Conservation (phyloP, 2,329 filamentous ascomycete species). For the Botrytis deweyae region DNA sequence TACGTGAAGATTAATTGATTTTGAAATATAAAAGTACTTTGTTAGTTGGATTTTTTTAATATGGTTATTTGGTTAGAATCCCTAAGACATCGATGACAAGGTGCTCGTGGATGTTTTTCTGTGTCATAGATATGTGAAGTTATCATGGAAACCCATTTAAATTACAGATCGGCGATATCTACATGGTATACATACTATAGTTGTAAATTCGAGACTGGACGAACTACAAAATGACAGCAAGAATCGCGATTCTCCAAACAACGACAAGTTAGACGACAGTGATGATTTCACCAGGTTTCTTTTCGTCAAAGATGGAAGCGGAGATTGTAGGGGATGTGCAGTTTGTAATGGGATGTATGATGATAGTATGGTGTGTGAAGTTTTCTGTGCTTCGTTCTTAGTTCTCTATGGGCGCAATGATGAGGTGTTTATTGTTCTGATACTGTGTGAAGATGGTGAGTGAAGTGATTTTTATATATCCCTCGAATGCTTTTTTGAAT, state of each 20-base stretch:
- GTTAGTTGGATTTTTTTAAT: no score
- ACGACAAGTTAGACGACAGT: not conserved
- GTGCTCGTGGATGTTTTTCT: no score
- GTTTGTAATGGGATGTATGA: not conserved
- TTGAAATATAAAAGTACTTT: no score
- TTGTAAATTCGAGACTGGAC: no score
- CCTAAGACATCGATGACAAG: no score
- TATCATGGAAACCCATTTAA: no score
- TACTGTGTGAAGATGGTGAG: not conserved
- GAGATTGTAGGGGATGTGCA: not conserved
- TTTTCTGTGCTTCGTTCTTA: not conserved
- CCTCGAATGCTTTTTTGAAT: no score
- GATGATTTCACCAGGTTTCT: rapidly evolving
- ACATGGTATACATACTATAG: no score
- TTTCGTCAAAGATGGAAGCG: not conserved
- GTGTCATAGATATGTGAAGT: no score
- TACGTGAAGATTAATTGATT: no score
- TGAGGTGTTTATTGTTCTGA: not conserved
- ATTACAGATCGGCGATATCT: no score
- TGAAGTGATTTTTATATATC: not conserved
- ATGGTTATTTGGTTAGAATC: no score
- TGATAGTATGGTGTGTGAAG: not conserved
- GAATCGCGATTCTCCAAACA: not conserved
- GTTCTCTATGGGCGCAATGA: rapidly evolving
- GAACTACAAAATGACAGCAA: not conserved